Conservation (phyloP, 1,284 basidiomycete genomes). For the Cryptococcus sp. region DNA sequence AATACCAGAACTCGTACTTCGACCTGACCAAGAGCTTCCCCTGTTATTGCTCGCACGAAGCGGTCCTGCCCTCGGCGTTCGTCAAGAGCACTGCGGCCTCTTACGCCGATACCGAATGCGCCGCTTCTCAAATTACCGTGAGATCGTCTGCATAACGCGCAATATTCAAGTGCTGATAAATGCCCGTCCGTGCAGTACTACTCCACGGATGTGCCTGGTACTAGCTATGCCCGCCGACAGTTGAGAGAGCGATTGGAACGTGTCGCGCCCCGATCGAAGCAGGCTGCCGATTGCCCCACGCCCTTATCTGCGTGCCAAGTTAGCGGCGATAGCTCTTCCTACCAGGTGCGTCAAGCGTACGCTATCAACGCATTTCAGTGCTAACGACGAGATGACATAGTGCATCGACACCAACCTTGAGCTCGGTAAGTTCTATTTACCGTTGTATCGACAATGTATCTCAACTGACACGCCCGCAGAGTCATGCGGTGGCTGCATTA, state of each 20-base stretch:
- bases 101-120: no score
- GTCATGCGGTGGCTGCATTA: constrained; percentile 22
- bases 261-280: neutral
- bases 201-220: no score
- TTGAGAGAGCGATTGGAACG: neutral
- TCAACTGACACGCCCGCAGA: neutral
- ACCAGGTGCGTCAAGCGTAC: constrained; percentile 2
- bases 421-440: constrained; percentile 11
- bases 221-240: neutral
- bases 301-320: constrained; percentile 17
- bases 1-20: neutral
- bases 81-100: neutral
- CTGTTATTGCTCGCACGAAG: neutral
- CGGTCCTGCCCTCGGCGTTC: neutral
- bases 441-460: no score
- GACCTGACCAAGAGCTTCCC: neutral
- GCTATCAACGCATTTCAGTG: neutral
- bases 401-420: constrained; percentile 18
- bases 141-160: no score
- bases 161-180: no score
- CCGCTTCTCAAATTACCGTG: no score
- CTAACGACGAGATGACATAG: neutral
- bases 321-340: constrained; percentile 6
- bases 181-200: no score
- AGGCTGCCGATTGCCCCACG: constrained; percentile 8